A percentile compares a stretch with the other conserved stretches of the same genome.
phyloP scores from a whole-genome alignment of 495 filamentous ascomycete genomes.

The Aspergillus mulundensis region DNA sequence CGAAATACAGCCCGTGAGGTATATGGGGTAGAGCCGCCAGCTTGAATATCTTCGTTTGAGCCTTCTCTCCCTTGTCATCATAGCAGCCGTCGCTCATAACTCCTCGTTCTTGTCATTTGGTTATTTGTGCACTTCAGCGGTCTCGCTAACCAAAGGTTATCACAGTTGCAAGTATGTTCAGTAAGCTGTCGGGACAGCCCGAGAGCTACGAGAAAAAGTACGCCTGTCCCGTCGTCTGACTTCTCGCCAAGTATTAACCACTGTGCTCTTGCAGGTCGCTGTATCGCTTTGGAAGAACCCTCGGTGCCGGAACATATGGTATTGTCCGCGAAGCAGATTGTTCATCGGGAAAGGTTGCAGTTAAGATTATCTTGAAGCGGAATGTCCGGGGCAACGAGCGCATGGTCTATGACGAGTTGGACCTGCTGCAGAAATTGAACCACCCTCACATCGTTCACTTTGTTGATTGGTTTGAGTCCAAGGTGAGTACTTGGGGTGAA shows the following conservation, averaged over 20 bases:
- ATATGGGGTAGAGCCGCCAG: neutral
- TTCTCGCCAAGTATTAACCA: constrained; percentile 9
- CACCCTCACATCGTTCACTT: constrained; percentile 98
- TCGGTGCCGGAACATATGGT: constrained; percentile 96
- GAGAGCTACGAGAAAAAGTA: constrained; percentile 99
- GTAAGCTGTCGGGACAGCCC: constrained; percentile 95
- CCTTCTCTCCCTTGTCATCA: neutral
- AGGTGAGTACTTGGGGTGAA: constrained; percentile 34
- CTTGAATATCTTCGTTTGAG: neutral
- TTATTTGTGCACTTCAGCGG: neutral
- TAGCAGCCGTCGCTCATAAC: neutral
- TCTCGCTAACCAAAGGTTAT: constrained; percentile 28
- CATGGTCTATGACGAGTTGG: constrained; percentile 97
- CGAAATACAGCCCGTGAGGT: neutral
- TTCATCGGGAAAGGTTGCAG: constrained; percentile 78
- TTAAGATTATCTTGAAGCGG: constrained; percentile 99
- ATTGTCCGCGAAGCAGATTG: constrained; percentile 92
- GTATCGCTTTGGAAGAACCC: constrained; percentile 87
- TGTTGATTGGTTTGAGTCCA: constrained; percentile 98
- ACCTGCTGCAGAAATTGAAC: constrained; percentile 82
- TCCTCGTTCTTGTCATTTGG: neutral
- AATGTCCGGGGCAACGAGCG: constrained; percentile 96
- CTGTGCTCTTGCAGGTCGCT: constrained; percentile 53
- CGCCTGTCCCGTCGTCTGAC: constrained; percentile 14
- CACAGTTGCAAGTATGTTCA: constrained; percentile 85